Conservation (phyloP, 495 filamentous ascomycete species). For the Pseudotulostoma volvatum region DNA sequence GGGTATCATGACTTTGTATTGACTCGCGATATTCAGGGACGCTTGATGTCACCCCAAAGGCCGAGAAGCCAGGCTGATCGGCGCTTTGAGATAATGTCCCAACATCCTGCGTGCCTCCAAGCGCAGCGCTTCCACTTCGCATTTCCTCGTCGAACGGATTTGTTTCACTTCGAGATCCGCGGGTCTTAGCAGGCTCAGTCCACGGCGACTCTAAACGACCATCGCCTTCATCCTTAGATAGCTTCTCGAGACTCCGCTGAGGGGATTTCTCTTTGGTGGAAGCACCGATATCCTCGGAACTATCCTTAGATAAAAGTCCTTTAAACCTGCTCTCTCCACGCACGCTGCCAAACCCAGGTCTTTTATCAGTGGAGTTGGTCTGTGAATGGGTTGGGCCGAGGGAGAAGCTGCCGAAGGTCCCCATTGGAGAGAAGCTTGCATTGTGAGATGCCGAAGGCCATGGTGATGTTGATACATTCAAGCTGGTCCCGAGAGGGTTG, state of each 20-base stretch:
- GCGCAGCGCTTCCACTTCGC: constrained; percentile 58
- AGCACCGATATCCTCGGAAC: constrained; percentile 42
- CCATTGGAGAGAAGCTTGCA: constrained; percentile 51
- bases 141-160: constrained; percentile 62
- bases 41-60: constrained; percentile 69
- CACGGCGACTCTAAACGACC: constrained; percentile 34
- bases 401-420: constrained; percentile 77
- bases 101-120: constrained; percentile 63
- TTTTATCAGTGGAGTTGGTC: constrained; percentile 42
- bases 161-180: constrained; percentile 49
- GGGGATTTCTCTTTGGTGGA: constrained; percentile 39
- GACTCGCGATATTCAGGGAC: constrained; percentile 50
- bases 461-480: constrained; percentile 42
- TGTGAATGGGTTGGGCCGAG: constrained; percentile 31
- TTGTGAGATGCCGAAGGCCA: constrained; percentile 48
- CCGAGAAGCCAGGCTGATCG: constrained; percentile 40
- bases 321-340: constrained; percentile 72
- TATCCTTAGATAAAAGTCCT: constrained; percentile 64
- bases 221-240: constrained; percentile 33
- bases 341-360: constrained; percentile 45
- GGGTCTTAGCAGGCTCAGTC: constrained; percentile 34
- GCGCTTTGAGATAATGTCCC: constrained; percentile 37
- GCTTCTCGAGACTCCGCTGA: constrained; percentile 33
- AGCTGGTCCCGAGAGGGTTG: constrained; percentile 34
- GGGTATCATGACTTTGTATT: constrained; percentile 40